Evolutionary conservation across 257 asterid species (phyloP).

Genomic region (Nicotiana attenuata): DNA sequence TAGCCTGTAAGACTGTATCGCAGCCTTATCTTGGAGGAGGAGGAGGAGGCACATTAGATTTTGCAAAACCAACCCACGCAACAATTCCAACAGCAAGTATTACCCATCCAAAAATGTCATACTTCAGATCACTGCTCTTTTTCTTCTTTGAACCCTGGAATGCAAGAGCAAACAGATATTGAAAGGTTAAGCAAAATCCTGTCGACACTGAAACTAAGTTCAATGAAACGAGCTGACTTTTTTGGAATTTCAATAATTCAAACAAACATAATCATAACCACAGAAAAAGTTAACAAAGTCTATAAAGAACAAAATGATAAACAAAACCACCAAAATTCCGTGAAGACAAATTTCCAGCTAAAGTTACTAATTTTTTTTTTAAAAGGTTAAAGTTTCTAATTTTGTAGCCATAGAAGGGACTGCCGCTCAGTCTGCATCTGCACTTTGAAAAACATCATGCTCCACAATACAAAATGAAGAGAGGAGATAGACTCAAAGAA

Average conservation of each 20-base stretch:
- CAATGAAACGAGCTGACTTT: not conserved
- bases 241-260: not conserved
- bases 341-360: not conserved
- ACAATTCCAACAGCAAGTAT: conserved; percentile 64
- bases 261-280: not conserved
- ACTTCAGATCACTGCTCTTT: conserved; percentile 55
- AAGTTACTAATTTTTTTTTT: not conserved
- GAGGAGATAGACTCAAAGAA: not conserved
- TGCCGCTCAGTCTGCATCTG: not conserved
- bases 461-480: not conserved
- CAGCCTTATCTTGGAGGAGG: conserved; percentile 42
- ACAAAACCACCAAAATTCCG: not conserved
- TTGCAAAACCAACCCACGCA: conserved; percentile 61
- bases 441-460: not conserved
- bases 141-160: conserved; percentile 39
- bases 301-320: not conserved
- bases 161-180: not conserved
- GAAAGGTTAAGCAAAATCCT: not conserved
- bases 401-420: not conserved
- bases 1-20: not conserved
- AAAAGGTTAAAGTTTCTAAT: no score
- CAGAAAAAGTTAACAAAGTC: not conserved
- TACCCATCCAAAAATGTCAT: conserved; percentile 62
- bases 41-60: conserved; percentile 35
- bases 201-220: not conserved